Evolutionary conservation across 2,329 filamentous ascomycete genomes (phyloP).

Genomic region (Emmonsiellopsis sp.): DNA sequence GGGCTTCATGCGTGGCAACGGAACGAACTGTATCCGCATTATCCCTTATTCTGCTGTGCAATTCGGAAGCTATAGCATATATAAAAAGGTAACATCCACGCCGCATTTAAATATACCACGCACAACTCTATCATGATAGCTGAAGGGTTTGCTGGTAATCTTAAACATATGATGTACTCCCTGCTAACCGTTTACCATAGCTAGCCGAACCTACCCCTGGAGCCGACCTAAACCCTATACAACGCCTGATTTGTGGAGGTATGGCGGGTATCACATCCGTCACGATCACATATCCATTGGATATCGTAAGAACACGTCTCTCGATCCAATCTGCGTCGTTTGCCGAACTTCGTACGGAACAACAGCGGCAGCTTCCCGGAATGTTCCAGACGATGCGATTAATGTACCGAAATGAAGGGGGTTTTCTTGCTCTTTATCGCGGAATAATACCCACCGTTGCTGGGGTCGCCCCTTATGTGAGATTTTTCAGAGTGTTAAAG

Average conservation of each 20-base stretch:
- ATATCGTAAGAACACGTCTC: constrained; percentile 90
- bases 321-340: constrained; percentile 98
- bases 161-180: background rate
- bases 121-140: too few relatives aligned
- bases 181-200: background rate
- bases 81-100: constrained; percentile 61
- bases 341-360: constrained; percentile 57
- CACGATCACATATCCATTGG: constrained; percentile 87
- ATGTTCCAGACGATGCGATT: constrained; percentile 77
- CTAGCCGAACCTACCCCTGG: constrained; percentile 55
- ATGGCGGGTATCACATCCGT: constrained; percentile 92
- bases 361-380: constrained; percentile 59
- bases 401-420: constrained; percentile 92
- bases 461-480: constrained; percentile 87
- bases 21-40: constrained; percentile 96
- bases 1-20: constrained; percentile 96
- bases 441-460: constrained; percentile 91
- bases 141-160: background rate
- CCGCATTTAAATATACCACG: too few relatives aligned
- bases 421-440: constrained; percentile 75
- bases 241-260: constrained; percentile 81
- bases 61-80: constrained; percentile 96
- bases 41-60: constrained; percentile 97
- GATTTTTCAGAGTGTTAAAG: constrained; percentile 22
- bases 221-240: constrained; percentile 61